Base-by-base conservation (phyloP, 495 filamentous ascomycete species). In the Aspergillus kassunensis region DNA sequence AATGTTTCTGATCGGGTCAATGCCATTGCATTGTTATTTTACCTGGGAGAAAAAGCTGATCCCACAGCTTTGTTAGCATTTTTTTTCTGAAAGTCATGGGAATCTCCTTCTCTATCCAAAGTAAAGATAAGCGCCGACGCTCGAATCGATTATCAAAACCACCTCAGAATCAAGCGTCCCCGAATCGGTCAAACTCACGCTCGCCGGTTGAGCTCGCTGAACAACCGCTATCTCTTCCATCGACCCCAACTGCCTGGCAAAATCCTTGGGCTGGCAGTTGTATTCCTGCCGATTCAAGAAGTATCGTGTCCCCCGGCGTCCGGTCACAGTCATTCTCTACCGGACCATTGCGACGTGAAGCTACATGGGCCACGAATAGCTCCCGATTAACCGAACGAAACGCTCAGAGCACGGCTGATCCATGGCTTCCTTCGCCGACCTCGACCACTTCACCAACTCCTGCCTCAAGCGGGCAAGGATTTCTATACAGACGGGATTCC, bases 61-160 rank as follows among this genome's bases (percentile, higher is more conserved):
- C 39, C 53, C 48, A 27, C 39, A 51, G 49, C 40, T 35, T 27
- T 34, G 23, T 35, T 47, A 39, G 37, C 27, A 41, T 21, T 49
- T 42, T 33, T n/a, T 48, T 42, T 51, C 35, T 44, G 24, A 21
- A 53, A 65, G 62, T 42, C 59, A 74, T 74, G 66, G 69, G 69
- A 58, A 72, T 66, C 51, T 57, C 57, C 39, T 62, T 68, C 49
- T 76, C 73, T 23, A 64, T 56, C 16, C 55, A 54, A 54, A 64
- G 57, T 35, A 69, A 61, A 63, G 59, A 70, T 33, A 73, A 75
- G 46, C 66, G 55, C 30, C 63, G 62, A 47, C 67, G 64, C 33
- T 58, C 63, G 20, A 74, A 70, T 29, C 67, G 72, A 25, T 61
- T 76, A 39, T 75, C 73, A 21, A 78, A 78, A 35, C 72, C 75